Evolutionary conservation across 2,329 filamentous ascomycete genomes (phyloP), one percentile per base, ranked within the genome.

Genomic region (Colletotrichum cordylinicola): DNA sequence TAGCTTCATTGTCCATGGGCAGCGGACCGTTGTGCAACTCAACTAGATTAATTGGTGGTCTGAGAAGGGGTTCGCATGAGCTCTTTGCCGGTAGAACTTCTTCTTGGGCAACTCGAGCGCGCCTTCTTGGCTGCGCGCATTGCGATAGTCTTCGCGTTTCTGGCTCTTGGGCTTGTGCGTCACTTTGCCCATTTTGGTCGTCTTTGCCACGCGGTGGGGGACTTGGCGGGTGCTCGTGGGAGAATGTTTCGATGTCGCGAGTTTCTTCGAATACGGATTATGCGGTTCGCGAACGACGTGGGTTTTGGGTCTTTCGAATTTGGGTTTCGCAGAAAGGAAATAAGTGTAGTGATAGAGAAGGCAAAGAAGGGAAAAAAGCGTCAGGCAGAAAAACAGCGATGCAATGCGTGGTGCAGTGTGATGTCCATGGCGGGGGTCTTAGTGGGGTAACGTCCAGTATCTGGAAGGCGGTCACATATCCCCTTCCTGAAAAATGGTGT

Each of bases 11-110:
- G 37, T 33, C 27, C 8, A 81, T 39, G 12, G 4, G 15, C 18
- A 10, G 12, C 18, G 7, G 58, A 35, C 76, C 15, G 39, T 29
- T 29, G 35, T 43, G 29, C 60, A 8, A 78, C 79, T 80, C 70
- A 84, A 98, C 97, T 99, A 99, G 81, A 90, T 90, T 83, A 99
- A 88, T 74, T 91, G 88, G 87, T 99, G 97, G 82, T 99, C 97
- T 4, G 96, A 98, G 86, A 99, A 99, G 8, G 96, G 96, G 87
- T 99, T 99, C 78, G 97, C 97, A 87, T 99, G 97, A 48, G 97
- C 97, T 84, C 97, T 92, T 86, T 99, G 97, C 72, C 97, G 92
- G 85, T 98, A 99, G 87, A 97, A 98, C 87, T 94, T 96, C 89
- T 99, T 99, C 86, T 95, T 94, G 12, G 97, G 97, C 80, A 98